Evolutionary conservation across 768 basidiomycete genomes (phyloP).

Genomic region (Mycena epipterygia): DNA sequence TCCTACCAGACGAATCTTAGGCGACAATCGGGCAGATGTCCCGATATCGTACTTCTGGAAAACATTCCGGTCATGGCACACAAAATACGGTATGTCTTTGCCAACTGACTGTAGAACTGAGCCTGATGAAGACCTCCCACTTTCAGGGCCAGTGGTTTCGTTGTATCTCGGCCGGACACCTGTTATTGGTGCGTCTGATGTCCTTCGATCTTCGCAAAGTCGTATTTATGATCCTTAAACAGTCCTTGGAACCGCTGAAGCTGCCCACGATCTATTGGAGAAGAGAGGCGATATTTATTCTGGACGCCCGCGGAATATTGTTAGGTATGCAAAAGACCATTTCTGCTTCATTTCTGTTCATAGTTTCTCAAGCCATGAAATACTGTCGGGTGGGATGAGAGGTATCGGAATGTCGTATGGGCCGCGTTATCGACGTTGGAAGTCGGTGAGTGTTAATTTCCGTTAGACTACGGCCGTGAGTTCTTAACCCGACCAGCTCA

Average conservation of each 20-base stretch:
- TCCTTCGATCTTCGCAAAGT: neutral
- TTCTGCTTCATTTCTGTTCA: neutral
- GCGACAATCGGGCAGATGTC: conserved; percentile 35
- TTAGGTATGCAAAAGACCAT: conserved; percentile 38
- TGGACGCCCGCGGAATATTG: conserved; percentile 48
- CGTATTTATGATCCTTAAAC: neutral
- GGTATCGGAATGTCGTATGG: conserved; percentile 50
- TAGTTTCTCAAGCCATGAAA: conserved; percentile 41
- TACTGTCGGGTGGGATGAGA: conserved; percentile 49
- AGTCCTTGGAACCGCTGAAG: conserved; percentile 47
- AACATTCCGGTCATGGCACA: conserved; percentile 37
- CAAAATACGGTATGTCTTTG: conserved; percentile 37
- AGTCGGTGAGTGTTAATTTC: conserved; percentile 41
- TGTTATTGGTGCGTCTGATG: conserved; percentile 14
- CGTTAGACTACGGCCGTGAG: neutral
- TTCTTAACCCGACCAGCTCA: neutral
- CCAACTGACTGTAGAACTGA: too few species aligned
- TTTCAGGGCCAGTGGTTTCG: conserved; percentile 8
- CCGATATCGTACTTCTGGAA: conserved; percentile 36
- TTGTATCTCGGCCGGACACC: conserved; percentile 8
- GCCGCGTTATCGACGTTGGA: conserved; percentile 49
- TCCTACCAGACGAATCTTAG: conserved; percentile 30
- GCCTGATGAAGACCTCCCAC: neutral
- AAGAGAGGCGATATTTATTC: conserved; percentile 52
- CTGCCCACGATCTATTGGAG: conserved; percentile 49